Percentiles rank a stretch among this genome's conserved stretches.
phyloP scores from a whole-genome alignment of 164 flowering plant genomes.

The Houttuynia cordata region DNA sequence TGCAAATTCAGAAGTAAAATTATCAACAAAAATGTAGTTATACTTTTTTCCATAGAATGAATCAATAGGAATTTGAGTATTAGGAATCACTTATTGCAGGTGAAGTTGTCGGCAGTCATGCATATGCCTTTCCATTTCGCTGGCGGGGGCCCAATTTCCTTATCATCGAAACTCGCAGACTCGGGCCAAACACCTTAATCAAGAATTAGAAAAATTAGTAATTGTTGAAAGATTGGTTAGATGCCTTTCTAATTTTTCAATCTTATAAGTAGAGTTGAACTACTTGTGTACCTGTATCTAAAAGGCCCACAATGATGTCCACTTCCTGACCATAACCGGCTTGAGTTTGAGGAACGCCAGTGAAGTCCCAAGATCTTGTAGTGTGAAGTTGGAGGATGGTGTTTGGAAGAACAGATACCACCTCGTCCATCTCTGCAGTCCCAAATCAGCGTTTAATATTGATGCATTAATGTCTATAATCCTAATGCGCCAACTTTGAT shows the following conservation, averaged over 20 bases:
- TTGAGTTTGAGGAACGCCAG: conserved; percentile 12
- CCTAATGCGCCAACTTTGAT: too few relatives aligned
- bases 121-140: conserved; percentile 59
- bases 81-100: conserved; percentile 53
- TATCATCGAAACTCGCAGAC: conserved; percentile 35
- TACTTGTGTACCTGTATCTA: conserved; percentile 27
- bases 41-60: background rate
- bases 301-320: conserved; percentile 27
- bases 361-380: conserved; percentile 48
- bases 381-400: conserved; percentile 26
- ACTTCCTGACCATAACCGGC: conserved; percentile 13
- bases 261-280: too few relatives aligned
- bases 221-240: background rate
- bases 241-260: background rate
- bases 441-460: too few relatives aligned
- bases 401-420: conserved; percentile 34
- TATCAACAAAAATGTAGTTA: background rate
- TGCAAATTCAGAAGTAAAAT: conserved; percentile 1
- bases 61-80: too few relatives aligned
- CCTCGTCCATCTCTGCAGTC: conserved; percentile 32
- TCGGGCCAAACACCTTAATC: conserved; percentile 52
- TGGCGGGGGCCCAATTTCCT: conserved; percentile 55
- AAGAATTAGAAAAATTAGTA: conserved; percentile 14
- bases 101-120: conserved; percentile 16
- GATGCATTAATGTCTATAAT: too few relatives aligned